phyloP scores from a whole-genome alignment of 306 rosid genomes.

The Acmispon strigosus region DNA sequence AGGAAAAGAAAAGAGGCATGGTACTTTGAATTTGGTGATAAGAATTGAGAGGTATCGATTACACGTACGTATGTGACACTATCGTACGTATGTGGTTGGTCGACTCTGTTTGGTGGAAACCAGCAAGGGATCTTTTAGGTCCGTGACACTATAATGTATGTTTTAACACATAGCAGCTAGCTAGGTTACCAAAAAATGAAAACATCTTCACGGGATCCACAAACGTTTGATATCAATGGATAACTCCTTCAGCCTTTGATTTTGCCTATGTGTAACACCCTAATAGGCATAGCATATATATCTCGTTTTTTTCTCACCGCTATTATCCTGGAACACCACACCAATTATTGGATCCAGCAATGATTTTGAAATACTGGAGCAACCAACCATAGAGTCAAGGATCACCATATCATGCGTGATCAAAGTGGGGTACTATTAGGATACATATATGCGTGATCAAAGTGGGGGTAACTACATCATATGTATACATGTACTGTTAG shows the following conservation, averaged over 20 bases:
- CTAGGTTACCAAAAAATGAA: too few species aligned
- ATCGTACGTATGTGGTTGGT: too few species aligned
- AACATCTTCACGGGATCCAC: not conserved
- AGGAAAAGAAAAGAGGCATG: not conserved
- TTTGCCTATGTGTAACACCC: not conserved
- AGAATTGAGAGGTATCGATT: not conserved
- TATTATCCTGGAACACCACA: too few species aligned
- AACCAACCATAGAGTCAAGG: not conserved
- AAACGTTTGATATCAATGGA: not conserved
- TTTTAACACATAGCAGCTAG: too few species aligned
- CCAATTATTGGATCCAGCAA: not conserved
- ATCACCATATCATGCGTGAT: not conserved
- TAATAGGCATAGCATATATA: too few species aligned
- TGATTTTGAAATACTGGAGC: not conserved
- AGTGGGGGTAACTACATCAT: too few species aligned
- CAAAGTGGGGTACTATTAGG: conserved; percentile 1
- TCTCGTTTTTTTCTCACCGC: too few species aligned
- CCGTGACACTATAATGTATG: not conserved
- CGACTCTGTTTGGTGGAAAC: not conserved
- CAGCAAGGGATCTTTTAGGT: not conserved
- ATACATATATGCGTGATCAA: conserved; percentile 10
- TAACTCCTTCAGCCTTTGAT: not conserved
- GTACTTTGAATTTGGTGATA: not conserved
- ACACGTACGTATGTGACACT: not conserved
- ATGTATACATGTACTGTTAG: not conserved